These are phyloP conservation scores for Quercus aquifolioides DNA, from an alignment of 306 rosid genomes.

Conservation along the genomic window DNA sequence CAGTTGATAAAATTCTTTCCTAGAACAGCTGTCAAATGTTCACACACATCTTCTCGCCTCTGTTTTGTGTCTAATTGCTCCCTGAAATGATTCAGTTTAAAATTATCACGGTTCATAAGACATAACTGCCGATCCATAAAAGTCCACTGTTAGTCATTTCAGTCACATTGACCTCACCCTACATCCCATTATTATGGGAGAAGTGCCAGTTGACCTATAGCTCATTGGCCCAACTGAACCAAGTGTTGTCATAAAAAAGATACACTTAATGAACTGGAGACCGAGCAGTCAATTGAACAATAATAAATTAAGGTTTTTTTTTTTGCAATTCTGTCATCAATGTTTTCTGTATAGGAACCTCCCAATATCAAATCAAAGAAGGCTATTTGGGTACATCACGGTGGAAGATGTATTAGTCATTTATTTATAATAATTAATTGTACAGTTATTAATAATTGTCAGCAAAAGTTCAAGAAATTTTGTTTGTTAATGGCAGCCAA, in stretches of 20 bases:
- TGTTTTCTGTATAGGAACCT: background rate
- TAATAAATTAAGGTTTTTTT: background rate
- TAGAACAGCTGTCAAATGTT: conserved; percentile 56
- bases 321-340: background rate
- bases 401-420: background rate
- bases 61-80: conserved; percentile 59
- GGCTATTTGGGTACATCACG: background rate
- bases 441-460: too few relatives aligned
- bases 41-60: conserved; percentile 60
- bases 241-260: background rate
- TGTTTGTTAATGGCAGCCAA: background rate
- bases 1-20: conserved; percentile 67
- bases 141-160: background rate
- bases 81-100: conserved; percentile 39
- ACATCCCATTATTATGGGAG: too few relatives aligned
- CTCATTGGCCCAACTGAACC: background rate
- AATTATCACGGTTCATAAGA: background rate
- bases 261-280: background rate
- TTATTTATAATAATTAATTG: too few relatives aligned
- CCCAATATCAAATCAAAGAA: background rate
- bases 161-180: background rate
- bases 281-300: background rate
- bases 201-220: too few relatives aligned
- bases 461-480: too few relatives aligned
- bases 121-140: background rate